Percentiles rank a stretch among this genome's conserved stretches.
phyloP scores from a whole-genome alignment of 768 basidiomycete genomes.

The Xerocomellus dryophilus region DNA sequence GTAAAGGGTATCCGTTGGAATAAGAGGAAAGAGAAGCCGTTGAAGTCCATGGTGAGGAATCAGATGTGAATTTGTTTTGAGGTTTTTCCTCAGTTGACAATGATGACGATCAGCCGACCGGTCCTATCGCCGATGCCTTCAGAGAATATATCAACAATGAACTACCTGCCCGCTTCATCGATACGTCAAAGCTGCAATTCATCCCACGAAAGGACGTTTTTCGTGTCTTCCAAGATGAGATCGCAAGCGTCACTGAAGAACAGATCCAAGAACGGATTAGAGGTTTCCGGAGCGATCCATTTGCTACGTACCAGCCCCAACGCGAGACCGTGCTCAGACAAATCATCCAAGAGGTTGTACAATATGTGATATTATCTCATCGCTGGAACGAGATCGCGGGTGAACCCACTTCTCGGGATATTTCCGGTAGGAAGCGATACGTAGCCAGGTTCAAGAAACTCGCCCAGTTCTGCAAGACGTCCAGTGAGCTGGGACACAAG shows the following conservation, averaged over 20 bases:
- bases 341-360: constrained; percentile 12
- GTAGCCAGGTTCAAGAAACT: constrained; percentile 1
- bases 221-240: constrained; percentile 4
- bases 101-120: no score
- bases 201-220: constrained; percentile 4
- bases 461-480: constrained; percentile 2
- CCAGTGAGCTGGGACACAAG: background rate
- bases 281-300: background rate
- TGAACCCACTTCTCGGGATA: constrained; percentile 12
- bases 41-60: no score
- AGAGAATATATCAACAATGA: constrained; percentile 14
- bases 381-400: constrained; percentile 2
- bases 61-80: no score
- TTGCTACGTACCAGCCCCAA: background rate
- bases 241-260: constrained; percentile 1
- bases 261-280: constrained; percentile 1
- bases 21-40: no score
- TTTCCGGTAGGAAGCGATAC: background rate
- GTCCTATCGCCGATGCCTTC: background rate
- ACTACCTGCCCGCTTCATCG: constrained; percentile 7
- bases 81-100: no score
- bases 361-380: constrained; percentile 17
- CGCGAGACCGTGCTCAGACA: constrained; percentile 1
- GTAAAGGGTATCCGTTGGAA: no score
- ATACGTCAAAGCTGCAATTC: constrained; percentile 6